Evolutionary conservation across 2,329 filamentous ascomycete genomes (phyloP).

Genomic region (Stagonosporopsis rhizophila): DNA sequence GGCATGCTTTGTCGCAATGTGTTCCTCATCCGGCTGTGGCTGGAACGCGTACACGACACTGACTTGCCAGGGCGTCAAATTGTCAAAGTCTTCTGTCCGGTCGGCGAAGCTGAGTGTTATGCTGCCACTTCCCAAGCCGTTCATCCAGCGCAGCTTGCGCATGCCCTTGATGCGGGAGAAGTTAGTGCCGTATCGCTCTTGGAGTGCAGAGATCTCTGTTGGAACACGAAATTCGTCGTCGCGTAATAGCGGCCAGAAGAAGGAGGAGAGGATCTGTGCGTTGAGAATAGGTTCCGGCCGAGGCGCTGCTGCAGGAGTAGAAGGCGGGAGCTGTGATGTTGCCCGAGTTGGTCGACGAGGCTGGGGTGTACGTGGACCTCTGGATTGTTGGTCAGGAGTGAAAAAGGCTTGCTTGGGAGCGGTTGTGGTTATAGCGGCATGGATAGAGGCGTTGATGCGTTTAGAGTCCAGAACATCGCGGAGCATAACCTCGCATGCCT

Average conservation of each 20-base stretch:
- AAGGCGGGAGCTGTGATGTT: constrained; percentile 19
- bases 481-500: constrained; percentile 97
- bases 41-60: constrained; percentile 87
- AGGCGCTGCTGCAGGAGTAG: constrained; percentile 20
- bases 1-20: constrained; percentile 19
- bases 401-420: constrained; percentile 11
- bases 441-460: constrained; percentile 68
- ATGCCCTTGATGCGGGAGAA: constrained; percentile 83
- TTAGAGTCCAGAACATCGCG: constrained; percentile 87
- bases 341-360: constrained; percentile 31
- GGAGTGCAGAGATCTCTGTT: constrained; percentile 62
- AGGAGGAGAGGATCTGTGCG: constrained; percentile 85
- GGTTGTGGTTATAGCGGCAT: constrained; percentile 25
- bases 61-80: constrained; percentile 85
- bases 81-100: constrained; percentile 74
- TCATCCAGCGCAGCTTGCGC: constrained; percentile 87
- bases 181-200: constrained; percentile 73
- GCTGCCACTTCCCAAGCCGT: constrained; percentile 78
- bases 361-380: constrained; percentile 34
- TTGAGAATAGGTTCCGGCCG: constrained; percentile 62
- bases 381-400: constrained; percentile 27
- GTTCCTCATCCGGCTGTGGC: constrained; percentile 49
- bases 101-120: constrained; percentile 86
- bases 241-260: constrained; percentile 89
- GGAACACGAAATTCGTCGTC: constrained; percentile 74